phyloP scores from a whole-genome alignment of 768 basidiomycete species.

The Phlegmacium glaucopus region DNA sequence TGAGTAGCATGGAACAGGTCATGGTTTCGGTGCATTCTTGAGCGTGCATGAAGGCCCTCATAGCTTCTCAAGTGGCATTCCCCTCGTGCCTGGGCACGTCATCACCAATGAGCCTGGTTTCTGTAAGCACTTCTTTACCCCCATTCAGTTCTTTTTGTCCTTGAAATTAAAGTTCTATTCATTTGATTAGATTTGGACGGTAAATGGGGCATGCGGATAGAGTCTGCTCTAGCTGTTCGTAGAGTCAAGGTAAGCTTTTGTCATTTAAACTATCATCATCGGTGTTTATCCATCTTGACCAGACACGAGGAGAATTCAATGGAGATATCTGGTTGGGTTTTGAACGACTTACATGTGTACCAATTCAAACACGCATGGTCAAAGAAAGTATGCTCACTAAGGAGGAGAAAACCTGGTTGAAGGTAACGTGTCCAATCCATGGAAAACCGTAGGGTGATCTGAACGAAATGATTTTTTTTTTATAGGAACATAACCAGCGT shows the following conservation, averaged over 20 bases:
- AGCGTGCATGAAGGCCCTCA: conserved; percentile 85
- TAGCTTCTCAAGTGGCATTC: conserved; percentile 64
- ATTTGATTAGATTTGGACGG: conserved; percentile 59
- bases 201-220: conserved; percentile 89
- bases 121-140: conserved; percentile 48
- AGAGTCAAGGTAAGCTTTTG: conserved; percentile 47
- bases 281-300: no score
- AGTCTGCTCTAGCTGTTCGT: conserved; percentile 78
- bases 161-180: conserved; percentile 11
- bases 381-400: conserved; percentile 80
- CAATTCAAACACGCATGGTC: conserved; percentile 89
- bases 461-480: not conserved
- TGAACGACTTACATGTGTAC: conserved; percentile 90
- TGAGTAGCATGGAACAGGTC: conserved; percentile 85
- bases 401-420: conserved; percentile 86
- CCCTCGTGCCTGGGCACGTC: conserved; percentile 82
- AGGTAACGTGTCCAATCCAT: no score
- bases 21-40: conserved; percentile 86
- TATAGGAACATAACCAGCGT: conserved; percentile 74
- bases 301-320: conserved; percentile 73
- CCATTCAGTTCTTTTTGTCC: no score
- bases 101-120: conserved; percentile 95
- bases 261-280: no score
- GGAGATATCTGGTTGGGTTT: conserved; percentile 85
- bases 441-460: no score